Percentiles rank a stretch among this genome's conserved stretches.
Conservation (phyloP, 257 asterid genomes). For the Forsythia viridissima region DNA sequence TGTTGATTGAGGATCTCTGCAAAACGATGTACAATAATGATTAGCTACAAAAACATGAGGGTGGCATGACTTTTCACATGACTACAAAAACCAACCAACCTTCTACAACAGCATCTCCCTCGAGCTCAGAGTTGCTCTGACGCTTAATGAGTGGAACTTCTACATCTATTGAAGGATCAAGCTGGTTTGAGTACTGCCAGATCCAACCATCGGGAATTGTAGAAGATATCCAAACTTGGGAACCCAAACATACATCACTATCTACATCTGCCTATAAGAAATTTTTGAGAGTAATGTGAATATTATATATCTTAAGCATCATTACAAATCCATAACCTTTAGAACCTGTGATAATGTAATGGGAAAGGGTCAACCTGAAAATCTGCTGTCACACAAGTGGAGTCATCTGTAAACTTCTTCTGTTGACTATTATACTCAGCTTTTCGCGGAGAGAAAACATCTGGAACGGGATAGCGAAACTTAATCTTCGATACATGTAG, state of each 20-base stretch:
- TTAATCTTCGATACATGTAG: slow-evolving; percentile 76
- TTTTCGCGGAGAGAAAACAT: slow-evolving; percentile 45
- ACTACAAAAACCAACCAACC: slow-evolving; percentile 49
- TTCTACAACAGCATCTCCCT: slow-evolving; percentile 84
- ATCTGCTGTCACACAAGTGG: slow-evolving; percentile 35
- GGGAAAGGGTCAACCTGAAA: slow-evolving; percentile 44
- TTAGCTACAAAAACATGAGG: slow-evolving; percentile 25
- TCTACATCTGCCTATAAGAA: slow-evolving; percentile 67
- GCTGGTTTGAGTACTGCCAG: slow-evolving; percentile 55
- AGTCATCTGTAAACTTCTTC: slow-evolving; percentile 28
- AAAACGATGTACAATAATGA: slow-evolving; percentile 7
- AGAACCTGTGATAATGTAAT: slow-evolving; percentile 20
- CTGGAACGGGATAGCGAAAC: slow-evolving; percentile 90
- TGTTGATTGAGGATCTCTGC: slow-evolving; percentile 86
- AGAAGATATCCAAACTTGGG: slow-evolving; percentile 72
- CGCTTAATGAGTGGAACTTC: slow-evolving; percentile 53
- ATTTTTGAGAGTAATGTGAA: slow-evolving; percentile 12
- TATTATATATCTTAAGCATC: slow-evolving; percentile 23
- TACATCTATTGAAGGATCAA: slow-evolving; percentile 43
- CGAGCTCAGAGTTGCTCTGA: slow-evolving; percentile 82
- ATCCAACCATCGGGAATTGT: slow-evolving; percentile 84
- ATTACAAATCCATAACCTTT: slow-evolving; percentile 11
- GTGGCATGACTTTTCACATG: slow-evolving; percentile 14
- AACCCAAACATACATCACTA: slow-evolving; percentile 33
- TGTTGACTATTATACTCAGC: slow-evolving; percentile 32